These are phyloP conservation scores for Gossypium trilobum DNA, from an alignment of 441 rosid genomes.

Conservation along the genomic window DNA sequence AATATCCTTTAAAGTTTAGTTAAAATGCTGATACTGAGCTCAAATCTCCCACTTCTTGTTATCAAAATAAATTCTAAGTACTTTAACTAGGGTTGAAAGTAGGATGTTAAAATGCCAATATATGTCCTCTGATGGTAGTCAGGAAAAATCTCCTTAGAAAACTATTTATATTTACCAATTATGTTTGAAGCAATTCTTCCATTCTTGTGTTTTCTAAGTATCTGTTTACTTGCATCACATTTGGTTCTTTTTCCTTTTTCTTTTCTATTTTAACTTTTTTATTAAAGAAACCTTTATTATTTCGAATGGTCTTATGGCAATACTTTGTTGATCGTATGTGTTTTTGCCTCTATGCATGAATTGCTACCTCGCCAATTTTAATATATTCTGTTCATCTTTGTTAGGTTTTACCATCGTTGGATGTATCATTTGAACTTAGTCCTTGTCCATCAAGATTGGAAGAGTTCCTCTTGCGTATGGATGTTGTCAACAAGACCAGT, in stretches of 20 bases:
- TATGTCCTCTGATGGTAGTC: constrained; percentile 3
- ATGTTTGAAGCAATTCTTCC: neutral
- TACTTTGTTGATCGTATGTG: neutral
- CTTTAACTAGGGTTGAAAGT: neutral
- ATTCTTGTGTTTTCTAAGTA: neutral
- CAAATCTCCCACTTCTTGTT: neutral
- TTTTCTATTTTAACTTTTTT: neutral
- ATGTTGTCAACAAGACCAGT: constrained; percentile 62
- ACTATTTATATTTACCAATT: neutral
- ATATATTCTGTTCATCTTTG: constrained; percentile 15
- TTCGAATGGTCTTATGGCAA: neutral
- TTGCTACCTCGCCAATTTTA: neutral
- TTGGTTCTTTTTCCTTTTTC: neutral
- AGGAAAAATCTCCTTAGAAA: neutral
- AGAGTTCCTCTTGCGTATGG: constrained; percentile 85
- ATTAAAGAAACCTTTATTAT: neutral
- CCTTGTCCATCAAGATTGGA: constrained; percentile 76
- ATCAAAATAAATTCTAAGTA: neutral
- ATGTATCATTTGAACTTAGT: constrained; percentile 67
- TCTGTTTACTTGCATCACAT: neutral
- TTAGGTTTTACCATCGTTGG: constrained; percentile 83
- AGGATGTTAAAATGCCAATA: neutral
- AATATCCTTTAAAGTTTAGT: neutral
- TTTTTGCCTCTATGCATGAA: neutral
- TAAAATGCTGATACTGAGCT: neutral